Conservation (phyloP, 108 stramenopile species). For the Cyclotella cryptica region DNA sequence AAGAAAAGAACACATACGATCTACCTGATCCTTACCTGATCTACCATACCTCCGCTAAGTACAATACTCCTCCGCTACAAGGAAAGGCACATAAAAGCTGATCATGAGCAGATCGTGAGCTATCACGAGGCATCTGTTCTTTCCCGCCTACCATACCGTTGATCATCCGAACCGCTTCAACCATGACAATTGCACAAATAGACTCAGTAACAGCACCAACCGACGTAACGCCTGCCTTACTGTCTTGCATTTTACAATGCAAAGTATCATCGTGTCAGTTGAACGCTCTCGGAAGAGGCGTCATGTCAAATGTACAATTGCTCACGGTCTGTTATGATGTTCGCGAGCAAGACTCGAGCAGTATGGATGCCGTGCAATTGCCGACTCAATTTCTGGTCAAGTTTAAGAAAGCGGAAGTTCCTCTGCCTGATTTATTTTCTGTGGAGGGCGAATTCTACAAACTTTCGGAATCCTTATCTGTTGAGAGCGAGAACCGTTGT, state of each 20-base stretch:
- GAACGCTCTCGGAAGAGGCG: conserved; percentile 24
- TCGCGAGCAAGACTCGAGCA: background rate
- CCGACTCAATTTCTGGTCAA: conserved; percentile 25
- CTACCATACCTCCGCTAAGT: too few species aligned
- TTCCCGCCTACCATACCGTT: background rate
- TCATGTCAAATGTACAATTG: conserved; percentile 34
- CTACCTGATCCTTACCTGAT: too few species aligned
- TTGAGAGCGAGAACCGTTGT: background rate
- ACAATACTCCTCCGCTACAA: too few species aligned
- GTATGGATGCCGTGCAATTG: background rate
- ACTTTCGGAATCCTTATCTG: conserved; percentile 10
- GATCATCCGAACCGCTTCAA: background rate
- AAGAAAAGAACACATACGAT: too few species aligned
- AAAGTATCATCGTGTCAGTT: conserved; percentile 6
- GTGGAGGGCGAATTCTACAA: conserved; percentile 30
- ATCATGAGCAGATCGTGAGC: too few species aligned
- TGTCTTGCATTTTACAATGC: background rate
- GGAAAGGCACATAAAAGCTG: too few species aligned
- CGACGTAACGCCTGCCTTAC: conserved; percentile 13
- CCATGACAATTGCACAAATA: conserved; percentile 5
- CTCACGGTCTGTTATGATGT: conserved; percentile 14
- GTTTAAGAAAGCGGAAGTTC: conserved; percentile 37
- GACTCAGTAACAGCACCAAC: background rate
- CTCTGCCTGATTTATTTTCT: conserved; percentile 29
- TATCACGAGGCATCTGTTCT: background rate